A percentile compares a stretch with the other conserved stretches of the same genome.
phyloP scores from a whole-genome alignment of 2,329 filamentous ascomycete genomes.

The Chaetothyriales sp. region DNA sequence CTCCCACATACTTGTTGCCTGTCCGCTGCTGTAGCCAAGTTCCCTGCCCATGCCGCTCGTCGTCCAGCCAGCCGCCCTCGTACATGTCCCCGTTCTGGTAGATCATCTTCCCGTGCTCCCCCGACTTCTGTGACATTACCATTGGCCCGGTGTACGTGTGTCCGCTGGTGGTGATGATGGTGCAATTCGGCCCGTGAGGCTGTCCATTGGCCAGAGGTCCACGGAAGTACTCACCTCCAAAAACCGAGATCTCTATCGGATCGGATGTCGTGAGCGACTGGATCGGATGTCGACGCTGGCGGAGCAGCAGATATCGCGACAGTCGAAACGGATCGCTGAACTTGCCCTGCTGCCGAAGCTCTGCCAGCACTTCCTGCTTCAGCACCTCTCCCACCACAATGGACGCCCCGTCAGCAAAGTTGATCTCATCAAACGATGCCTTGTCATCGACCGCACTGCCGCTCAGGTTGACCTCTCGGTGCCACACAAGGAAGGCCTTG shows the following conservation, averaged over 20 bases:
- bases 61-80: slow-evolving; percentile 31
- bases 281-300: slow-evolving; percentile 12
- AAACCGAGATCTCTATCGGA: slow-evolving; percentile 36
- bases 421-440: slow-evolving; percentile 11
- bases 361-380: slow-evolving; percentile 19
- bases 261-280: slow-evolving; percentile 10
- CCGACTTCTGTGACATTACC: slow-evolving; percentile 37
- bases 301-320: slow-evolving; percentile 10
- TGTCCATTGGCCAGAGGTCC: slow-evolving; percentile 36
- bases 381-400: slow-evolving; percentile 29
- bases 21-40: slow-evolving; percentile 41
- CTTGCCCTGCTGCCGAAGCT: slow-evolving; percentile 20
- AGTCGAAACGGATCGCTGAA: slow-evolving; percentile 10
- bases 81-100: slow-evolving; percentile 40
- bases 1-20: slow-evolving; percentile 46
- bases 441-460: slow-evolving; percentile 22
- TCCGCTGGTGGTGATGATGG: slow-evolving; percentile 37
- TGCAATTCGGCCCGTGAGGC: slow-evolving; percentile 39
- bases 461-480: slow-evolving; percentile 22
- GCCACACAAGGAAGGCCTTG: slow-evolving; percentile 30
- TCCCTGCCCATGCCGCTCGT: slow-evolving; percentile 39
- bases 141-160: slow-evolving; percentile 43
- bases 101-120: slow-evolving; percentile 39
- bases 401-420: slow-evolving; percentile 24
- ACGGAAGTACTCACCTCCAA: slow-evolving; percentile 38